Conservation (phyloP, 371 early-diverging fungal genomes). For the Blakeslea trispora region DNA sequence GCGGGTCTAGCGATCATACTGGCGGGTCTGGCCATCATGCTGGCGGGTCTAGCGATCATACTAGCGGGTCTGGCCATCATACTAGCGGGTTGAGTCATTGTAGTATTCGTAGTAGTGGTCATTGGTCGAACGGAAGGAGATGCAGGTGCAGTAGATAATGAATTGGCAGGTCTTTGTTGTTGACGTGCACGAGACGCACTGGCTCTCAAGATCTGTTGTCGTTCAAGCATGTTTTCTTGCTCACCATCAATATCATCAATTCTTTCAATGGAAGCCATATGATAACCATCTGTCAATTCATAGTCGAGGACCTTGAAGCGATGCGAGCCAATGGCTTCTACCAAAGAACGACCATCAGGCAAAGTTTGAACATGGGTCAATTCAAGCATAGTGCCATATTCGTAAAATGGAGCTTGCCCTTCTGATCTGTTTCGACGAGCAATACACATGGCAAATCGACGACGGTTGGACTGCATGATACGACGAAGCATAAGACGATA, state of each 20-base stretch:
- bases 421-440: constrained; percentile 13
- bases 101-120: not conserved
- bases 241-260: constrained; percentile 46
- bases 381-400: constrained; percentile 54
- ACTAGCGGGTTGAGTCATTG: not conserved
- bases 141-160: too few species aligned
- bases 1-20: constrained; percentile 1
- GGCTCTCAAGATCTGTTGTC: constrained; percentile 29
- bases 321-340: constrained; percentile 41
- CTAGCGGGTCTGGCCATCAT: not conserved
- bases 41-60: not conserved
- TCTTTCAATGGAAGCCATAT: constrained; percentile 45
- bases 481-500: constrained; percentile 65
- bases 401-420: constrained; percentile 27
- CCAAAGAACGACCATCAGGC: constrained; percentile 48
- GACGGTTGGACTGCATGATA: constrained; percentile 50
- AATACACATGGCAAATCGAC: constrained; percentile 64
- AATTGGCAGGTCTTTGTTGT: constrained; percentile 15
- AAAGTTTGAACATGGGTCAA: constrained; percentile 41
- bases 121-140: constrained; percentile 1
- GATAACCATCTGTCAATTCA: constrained; percentile 37
- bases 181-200: constrained; percentile 22
- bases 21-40: constrained; percentile 9
- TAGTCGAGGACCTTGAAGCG: constrained; percentile 32
- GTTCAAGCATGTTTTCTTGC: constrained; percentile 26